Conservation (phyloP, 768 basidiomycete species). For the Polyporus arcularius region DNA sequence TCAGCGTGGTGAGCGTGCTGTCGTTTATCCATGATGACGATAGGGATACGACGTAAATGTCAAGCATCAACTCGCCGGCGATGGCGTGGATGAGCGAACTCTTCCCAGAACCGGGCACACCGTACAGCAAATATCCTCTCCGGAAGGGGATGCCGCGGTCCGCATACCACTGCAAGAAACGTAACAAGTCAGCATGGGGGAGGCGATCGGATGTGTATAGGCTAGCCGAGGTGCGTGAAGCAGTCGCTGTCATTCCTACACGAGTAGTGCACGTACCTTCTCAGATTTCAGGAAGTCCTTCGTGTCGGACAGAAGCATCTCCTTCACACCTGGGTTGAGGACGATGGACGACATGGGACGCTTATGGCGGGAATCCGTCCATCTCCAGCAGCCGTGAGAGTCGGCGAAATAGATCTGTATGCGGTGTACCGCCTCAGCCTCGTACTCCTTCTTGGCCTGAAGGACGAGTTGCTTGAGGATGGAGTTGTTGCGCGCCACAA, state of each 20-base stretch:
- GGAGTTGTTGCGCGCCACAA: slow-evolving; percentile 80
- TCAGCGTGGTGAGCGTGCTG: slow-evolving; percentile 79
- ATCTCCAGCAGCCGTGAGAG: slow-evolving; percentile 84
- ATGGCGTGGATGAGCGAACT: slow-evolving; percentile 85
- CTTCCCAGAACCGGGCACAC: slow-evolving; percentile 86
- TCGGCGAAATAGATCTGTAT: slow-evolving; percentile 92
- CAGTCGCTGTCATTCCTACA: background rate
- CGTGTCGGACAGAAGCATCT: slow-evolving; percentile 82
- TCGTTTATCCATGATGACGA: slow-evolving; percentile 89
- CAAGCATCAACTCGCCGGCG: slow-evolving; percentile 85
- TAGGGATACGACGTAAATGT: slow-evolving; percentile 89
- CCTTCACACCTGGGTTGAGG: slow-evolving; percentile 85
- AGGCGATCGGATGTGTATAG: background rate
- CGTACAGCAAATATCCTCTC: slow-evolving; percentile 82
- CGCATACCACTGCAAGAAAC: slow-evolving; percentile 73
- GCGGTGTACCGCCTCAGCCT: slow-evolving; percentile 82
- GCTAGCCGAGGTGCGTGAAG: slow-evolving; percentile 5
- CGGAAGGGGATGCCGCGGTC: slow-evolving; percentile 92
- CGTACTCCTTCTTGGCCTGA: slow-evolving; percentile 87
- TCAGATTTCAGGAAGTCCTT: slow-evolving; percentile 83
- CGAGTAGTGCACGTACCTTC: slow-evolving; percentile 49
- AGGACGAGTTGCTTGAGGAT: slow-evolving; percentile 88
- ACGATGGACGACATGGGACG: slow-evolving; percentile 88
- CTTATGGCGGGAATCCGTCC: slow-evolving; percentile 86
- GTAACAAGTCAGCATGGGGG: slow-evolving; percentile 11